A percentile compares a stretch with the other conserved stretches of the same genome.
Conservation (phyloP, 106 monocot genomes). For the Dendrobium nobile region DNA sequence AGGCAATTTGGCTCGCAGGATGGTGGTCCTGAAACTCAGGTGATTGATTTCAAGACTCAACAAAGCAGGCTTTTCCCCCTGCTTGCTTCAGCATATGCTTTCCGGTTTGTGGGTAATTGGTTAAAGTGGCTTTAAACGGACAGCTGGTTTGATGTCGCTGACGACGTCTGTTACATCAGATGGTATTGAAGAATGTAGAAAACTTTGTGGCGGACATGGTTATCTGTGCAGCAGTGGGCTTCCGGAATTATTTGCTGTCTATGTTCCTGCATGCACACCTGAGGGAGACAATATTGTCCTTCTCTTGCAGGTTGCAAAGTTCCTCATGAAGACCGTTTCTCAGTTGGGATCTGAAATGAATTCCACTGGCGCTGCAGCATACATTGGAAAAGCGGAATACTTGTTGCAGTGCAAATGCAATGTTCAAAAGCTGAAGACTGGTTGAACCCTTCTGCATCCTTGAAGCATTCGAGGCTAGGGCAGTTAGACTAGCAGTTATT, state of each 20-base stretch:
- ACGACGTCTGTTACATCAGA: conserved; percentile 85
- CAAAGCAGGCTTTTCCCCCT: conserved; percentile 94
- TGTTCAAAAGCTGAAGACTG: conserved; percentile 75
- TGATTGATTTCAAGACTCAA: conserved; percentile 93
- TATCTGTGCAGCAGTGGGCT: conserved; percentile 97
- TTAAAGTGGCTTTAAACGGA: conserved; percentile 84
- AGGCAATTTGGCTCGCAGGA: conserved; percentile 87
- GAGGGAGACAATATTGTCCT: conserved; percentile 91
- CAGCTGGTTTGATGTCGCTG: conserved; percentile 89
- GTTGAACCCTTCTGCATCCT: conserved; percentile 69
- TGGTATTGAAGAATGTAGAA: conserved; percentile 97
- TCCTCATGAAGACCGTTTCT: conserved; percentile 88
- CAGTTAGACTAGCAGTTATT: conserved; percentile 55
- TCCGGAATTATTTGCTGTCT: conserved; percentile 92
- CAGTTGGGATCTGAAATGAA: conserved; percentile 60
- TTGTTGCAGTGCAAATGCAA: conserved; percentile 65
- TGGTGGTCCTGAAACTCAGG: conserved; percentile 83
- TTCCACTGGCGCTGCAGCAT: conserved; percentile 67
- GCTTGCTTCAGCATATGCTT: conserved; percentile 96
- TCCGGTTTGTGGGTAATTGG: conserved; percentile 97
- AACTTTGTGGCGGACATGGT: conserved; percentile 96
- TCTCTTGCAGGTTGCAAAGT: conserved; percentile 92
- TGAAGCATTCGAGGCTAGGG: conserved; percentile 87
- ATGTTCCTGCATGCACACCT: conserved; percentile 94
- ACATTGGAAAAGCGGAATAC: conserved; percentile 63